These are phyloP conservation scores for Fistulifera solaris DNA, from an alignment of 108 stramenopile species.

Conservation along the genomic window DNA sequence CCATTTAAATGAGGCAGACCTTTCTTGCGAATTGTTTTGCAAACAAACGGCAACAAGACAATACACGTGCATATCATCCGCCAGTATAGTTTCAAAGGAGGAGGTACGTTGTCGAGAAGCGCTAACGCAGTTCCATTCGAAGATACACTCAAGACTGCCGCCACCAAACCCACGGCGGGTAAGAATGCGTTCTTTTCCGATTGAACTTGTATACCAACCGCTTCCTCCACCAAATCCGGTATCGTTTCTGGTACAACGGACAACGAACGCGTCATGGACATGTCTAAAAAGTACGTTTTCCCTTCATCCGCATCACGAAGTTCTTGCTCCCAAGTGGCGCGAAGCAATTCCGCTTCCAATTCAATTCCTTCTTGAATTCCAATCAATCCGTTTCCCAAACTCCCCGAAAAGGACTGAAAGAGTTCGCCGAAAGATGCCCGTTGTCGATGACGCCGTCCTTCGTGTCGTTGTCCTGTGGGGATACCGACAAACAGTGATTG, in stretches of 20 bases:
- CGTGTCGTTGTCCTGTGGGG: neutral
- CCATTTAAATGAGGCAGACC: constrained; percentile 20
- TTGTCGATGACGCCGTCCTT: constrained; percentile 3
- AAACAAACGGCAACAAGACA: constrained; percentile 10
- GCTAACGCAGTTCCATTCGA: constrained; percentile 34
- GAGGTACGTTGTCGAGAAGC: constrained; percentile 29
- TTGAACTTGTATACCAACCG: constrained; percentile 1
- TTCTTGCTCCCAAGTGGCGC: constrained; percentile 8
- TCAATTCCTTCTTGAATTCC: constrained; percentile 17
- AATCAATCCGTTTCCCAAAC: neutral
- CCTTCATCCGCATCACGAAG: constrained; percentile 16
- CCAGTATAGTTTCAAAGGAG: constrained; percentile 40
- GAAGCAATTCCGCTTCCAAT: neutral
- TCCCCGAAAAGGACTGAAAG: constrained; percentile 3
- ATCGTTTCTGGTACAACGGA: constrained; percentile 29
- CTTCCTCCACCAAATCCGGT: constrained; percentile 13
- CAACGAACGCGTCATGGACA: constrained; percentile 18
- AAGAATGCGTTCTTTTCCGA: constrained; percentile 1
- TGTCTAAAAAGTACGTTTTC: constrained; percentile 18
- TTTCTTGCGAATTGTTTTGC: constrained; percentile 5
- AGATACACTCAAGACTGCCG: constrained; percentile 34
- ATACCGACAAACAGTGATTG: constrained; percentile 2
- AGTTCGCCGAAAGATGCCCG: constrained; percentile 1
- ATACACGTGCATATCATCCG: constrained; percentile 26
- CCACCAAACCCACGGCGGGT: constrained; percentile 12